These are phyloP conservation scores for Thelonectria discophora DNA, from an alignment of 2,329 filamentous ascomycete genomes.

Conservation along the genomic window DNA sequence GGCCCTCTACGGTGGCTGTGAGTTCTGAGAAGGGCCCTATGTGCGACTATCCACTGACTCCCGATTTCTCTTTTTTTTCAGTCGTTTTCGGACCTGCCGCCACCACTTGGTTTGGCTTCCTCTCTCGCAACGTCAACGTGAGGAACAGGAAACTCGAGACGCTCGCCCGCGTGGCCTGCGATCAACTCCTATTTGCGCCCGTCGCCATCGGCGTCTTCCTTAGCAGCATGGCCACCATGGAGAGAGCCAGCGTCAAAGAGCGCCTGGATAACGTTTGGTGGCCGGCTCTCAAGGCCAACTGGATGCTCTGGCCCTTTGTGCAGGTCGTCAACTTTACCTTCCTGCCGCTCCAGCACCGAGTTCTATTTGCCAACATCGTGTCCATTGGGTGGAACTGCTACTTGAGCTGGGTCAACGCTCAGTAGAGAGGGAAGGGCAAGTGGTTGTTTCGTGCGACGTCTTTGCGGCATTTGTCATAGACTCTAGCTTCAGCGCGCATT, in stretches of 20 bases:
- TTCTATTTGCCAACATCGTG: constrained; percentile 87
- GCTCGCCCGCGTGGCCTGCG: constrained; percentile 77
- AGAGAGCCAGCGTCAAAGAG: constrained; percentile 68
- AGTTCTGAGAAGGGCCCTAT: constrained; percentile 43
- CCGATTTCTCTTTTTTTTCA: constrained; percentile 42
- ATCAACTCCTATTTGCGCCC: constrained; percentile 88
- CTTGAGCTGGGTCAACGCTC: constrained; percentile 68
- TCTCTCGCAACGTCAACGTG: constrained; percentile 74
- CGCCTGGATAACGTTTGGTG: constrained; percentile 78
- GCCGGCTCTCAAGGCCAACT: constrained; percentile 81
- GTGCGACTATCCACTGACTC: constrained; percentile 21
- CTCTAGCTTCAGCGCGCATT: constrained; percentile 20
- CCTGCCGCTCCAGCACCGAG: constrained; percentile 82
- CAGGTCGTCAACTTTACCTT: constrained; percentile 90
- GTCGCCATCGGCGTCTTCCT: constrained; percentile 84
- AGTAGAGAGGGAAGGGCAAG: constrained; percentile 34
- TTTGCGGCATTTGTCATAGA: constrained; percentile 32
- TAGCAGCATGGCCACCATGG: constrained; percentile 82
- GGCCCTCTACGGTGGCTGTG: constrained; percentile 81
- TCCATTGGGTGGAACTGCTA: constrained; percentile 74
- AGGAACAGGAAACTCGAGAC: constrained; percentile 74
- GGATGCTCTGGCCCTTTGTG: constrained; percentile 86
- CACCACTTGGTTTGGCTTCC: constrained; percentile 85
- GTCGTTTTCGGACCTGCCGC: constrained; percentile 88
- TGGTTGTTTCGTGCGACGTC: neutral